Percentiles rank a stretch among this genome's conserved stretches.
Evolutionary conservation across 1,284 basidiomycete species (phyloP).

Genomic region (Cystobasidium slooffiae): DNA sequence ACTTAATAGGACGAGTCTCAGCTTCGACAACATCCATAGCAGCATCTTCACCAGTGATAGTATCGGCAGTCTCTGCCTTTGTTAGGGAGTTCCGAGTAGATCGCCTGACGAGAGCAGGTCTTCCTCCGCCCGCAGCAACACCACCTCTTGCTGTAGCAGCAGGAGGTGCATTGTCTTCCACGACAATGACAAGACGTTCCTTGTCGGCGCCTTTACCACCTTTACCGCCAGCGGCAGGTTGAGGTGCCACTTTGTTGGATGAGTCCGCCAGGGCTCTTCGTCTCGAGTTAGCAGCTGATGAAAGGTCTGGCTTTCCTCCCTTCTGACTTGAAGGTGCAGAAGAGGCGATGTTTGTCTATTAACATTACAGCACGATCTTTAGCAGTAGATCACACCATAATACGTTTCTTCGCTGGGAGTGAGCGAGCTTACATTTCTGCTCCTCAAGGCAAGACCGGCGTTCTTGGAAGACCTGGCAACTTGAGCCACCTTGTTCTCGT

Average conservation of each 20-base stretch:
- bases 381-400: no score
- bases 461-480: slow-evolving; percentile 34
- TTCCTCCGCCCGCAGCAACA: background rate
- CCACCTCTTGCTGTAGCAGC: background rate
- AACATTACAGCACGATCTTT: background rate
- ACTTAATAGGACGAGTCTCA: slow-evolving; percentile 34
- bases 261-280: slow-evolving; percentile 40
- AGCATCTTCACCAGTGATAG: slow-evolving; percentile 23
- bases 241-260: slow-evolving; percentile 32
- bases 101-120: slow-evolving; percentile 12
- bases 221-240: slow-evolving; percentile 25
- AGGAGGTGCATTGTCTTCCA: slow-evolving; percentile 13
- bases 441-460: slow-evolving; percentile 35
- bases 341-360: slow-evolving; percentile 19
- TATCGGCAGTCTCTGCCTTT: slow-evolving; percentile 5
- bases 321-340: slow-evolving; percentile 10
- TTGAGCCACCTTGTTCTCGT: slow-evolving; percentile 34
- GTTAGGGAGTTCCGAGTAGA: slow-evolving; percentile 23
- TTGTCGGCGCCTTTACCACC: background rate
- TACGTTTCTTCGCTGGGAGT: no score
- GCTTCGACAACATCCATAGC: slow-evolving; percentile 29
- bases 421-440: slow-evolving; percentile 17
- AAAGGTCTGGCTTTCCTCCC: slow-evolving; percentile 13
- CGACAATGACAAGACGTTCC: slow-evolving; percentile 14
- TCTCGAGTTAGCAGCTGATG: slow-evolving; percentile 4